Evolutionary conservation across 2,329 filamentous ascomycete genomes (phyloP).

Genomic region (Rhinocladiella mackenziei): DNA sequence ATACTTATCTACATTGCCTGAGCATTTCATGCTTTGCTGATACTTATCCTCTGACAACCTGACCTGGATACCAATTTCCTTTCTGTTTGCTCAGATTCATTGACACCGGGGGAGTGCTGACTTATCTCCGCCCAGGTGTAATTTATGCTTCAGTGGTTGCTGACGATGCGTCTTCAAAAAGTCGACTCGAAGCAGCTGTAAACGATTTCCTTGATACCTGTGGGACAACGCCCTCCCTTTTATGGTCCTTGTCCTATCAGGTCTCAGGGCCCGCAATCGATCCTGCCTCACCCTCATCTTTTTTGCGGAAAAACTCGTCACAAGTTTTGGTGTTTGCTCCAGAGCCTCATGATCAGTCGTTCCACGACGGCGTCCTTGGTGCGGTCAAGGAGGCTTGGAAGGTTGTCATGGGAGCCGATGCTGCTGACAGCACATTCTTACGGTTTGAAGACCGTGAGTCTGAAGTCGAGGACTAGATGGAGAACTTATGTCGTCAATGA

Average conservation of each 20-base stretch:
- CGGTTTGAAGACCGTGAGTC: conserved; percentile 20
- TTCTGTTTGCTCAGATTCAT: conserved; percentile 4
- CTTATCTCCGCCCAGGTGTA: conserved; percentile 46
- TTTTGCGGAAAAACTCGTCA: conserved; percentile 27
- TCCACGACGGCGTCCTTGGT: conserved; percentile 67
- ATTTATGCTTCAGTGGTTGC: conserved; percentile 50
- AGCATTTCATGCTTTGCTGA: conserved; percentile 73
- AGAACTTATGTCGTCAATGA: no score
- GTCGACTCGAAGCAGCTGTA: conserved; percentile 20
- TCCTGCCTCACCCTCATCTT: conserved; percentile 17
- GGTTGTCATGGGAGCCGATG: conserved; percentile 53
- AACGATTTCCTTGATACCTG: conserved; percentile 13
- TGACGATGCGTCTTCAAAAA: conserved; percentile 6
- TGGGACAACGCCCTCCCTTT: conserved; percentile 6
- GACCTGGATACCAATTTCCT: conserved; percentile 50
- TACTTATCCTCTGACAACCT: conserved; percentile 81
- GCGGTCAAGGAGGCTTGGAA: conserved; percentile 69
- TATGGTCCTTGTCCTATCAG: conserved; percentile 36
- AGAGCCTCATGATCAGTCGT: conserved; percentile 62
- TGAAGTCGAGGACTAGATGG: conserved; percentile 12
- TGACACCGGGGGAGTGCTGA: conserved; percentile 12
- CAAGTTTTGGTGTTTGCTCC: conserved; percentile 56
- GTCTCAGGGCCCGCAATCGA: conserved; percentile 39
- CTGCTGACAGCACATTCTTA: conserved; percentile 55
- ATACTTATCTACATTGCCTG: conserved; percentile 99